phyloP scores from a whole-genome alignment of 495 filamentous ascomycete genomes.

The Glonium stellatum region DNA sequence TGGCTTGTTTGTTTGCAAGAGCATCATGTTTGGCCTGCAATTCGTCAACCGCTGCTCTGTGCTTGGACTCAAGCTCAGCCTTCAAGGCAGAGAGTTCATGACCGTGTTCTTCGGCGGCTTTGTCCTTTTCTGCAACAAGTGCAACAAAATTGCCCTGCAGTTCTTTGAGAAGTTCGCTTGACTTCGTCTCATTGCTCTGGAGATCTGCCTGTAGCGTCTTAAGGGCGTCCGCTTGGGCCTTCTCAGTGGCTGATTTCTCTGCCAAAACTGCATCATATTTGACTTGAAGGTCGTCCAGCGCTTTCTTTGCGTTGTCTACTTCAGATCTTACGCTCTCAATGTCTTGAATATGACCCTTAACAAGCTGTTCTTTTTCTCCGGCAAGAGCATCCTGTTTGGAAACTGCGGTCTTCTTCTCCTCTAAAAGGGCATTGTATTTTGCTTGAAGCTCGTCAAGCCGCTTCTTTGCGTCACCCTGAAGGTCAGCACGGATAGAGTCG shows the following conservation, averaged over 20 bases:
- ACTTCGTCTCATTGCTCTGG: slow-evolving; percentile 12
- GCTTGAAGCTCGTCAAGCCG: slow-evolving; percentile 17
- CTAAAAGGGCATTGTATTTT: slow-evolving; percentile 14
- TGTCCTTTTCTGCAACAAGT: slow-evolving; percentile 14
- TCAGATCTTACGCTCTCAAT: slow-evolving; percentile 7
- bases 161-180: slow-evolving; percentile 13
- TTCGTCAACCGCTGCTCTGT: slow-evolving; percentile 8
- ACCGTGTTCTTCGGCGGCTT: slow-evolving; percentile 1
- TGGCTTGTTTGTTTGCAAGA: slow-evolving; percentile 13
- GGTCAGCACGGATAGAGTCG: slow-evolving; percentile 24
- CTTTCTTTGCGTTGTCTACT: slow-evolving; percentile 18
- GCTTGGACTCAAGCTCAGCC: slow-evolving; percentile 2
- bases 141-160: slow-evolving; percentile 10
- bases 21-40: slow-evolving; percentile 19
- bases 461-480: slow-evolving; percentile 27
- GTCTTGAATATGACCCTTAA: not conserved
- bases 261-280: slow-evolving; percentile 17
- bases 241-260: slow-evolving; percentile 12
- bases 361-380: not conserved
- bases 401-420: slow-evolving; percentile 12
- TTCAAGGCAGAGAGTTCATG: not conserved
- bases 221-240: not conserved
- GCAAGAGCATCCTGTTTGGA: slow-evolving; percentile 4
- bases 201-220: not conserved
- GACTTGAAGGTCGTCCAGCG: slow-evolving; percentile 19